phyloP scores from a whole-genome alignment of 495 filamentous ascomycete genomes.

The Daldinia decipiens region DNA sequence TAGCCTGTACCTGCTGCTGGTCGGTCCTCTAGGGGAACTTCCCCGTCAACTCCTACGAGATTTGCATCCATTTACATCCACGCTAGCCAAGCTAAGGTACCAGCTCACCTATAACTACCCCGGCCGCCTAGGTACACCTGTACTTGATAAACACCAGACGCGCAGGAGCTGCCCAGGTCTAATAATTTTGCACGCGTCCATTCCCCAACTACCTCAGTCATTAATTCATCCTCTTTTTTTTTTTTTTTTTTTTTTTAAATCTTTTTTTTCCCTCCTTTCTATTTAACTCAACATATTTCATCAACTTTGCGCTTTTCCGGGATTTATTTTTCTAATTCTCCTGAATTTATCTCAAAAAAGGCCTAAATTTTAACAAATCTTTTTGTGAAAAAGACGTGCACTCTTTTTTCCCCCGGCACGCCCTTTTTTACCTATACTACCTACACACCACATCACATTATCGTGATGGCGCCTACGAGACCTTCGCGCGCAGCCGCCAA shows the following conservation, averaged over 20 bases:
- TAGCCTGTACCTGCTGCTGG: conserved; percentile 9
- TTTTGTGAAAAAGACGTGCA: conserved; percentile 2
- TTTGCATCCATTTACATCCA: conserved; percentile 7
- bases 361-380: not conserved
- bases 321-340: not conserved
- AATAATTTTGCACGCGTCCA: conserved; percentile 31
- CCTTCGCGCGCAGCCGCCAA: conserved; percentile 39
- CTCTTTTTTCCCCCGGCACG: not conserved
- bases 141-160: conserved; percentile 37
- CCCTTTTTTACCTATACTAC: not conserved
- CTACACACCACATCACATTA: not conserved
- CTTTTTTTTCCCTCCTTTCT: conserved; percentile 18
- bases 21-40: conserved; percentile 10
- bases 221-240: conserved; percentile 15
- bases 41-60: conserved; percentile 32
- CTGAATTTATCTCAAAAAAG: not conserved
- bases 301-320: not conserved
- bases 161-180: conserved; percentile 22
- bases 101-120: conserved; percentile 13
- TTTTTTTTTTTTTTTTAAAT: conserved; percentile 23
- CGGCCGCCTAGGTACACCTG: conserved; percentile 1
- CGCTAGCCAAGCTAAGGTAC: conserved; percentile 6
- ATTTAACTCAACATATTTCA: conserved; percentile 14
- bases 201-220: conserved; percentile 17
- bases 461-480: conserved; percentile 45